Conservation (phyloP, 345 rosid genomes). For the Syzygium aqueum region DNA sequence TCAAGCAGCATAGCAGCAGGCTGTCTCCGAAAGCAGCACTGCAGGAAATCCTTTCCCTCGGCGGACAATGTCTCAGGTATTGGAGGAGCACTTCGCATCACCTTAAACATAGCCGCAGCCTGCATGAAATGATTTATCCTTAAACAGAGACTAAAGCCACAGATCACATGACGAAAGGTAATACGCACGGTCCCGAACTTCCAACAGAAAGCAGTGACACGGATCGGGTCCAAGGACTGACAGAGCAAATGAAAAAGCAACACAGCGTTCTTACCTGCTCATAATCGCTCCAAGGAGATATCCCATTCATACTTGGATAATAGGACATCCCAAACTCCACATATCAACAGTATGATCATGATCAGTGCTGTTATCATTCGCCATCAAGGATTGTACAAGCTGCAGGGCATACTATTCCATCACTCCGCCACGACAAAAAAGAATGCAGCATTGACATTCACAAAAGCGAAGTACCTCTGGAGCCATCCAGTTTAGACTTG, state of each 20-base stretch:
- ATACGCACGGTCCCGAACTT: accelerated
- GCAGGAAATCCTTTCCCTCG: constrained; percentile 71
- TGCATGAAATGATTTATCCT: constrained; percentile 3
- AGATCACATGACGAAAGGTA: background rate
- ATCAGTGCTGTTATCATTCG: background rate
- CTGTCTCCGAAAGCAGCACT: constrained; percentile 62
- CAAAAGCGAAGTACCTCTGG: background rate
- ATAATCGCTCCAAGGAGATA: constrained; percentile 88
- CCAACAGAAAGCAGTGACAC: background rate
- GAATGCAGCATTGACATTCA: background rate
- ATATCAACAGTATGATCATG: background rate
- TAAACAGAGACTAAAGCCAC: background rate
- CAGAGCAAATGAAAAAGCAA: background rate
- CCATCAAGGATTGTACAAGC: background rate
- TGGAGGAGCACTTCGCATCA: constrained; percentile 57
- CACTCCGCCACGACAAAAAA: constrained; percentile 56
- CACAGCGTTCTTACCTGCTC: constrained; percentile 58
- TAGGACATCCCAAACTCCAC: background rate
- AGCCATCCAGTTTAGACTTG: background rate
- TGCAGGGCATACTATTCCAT: constrained; percentile 60
- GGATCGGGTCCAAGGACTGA: background rate
- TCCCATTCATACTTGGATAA: constrained; percentile 83
- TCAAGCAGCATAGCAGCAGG: constrained; percentile 70
- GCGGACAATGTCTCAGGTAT: constrained; percentile 65
- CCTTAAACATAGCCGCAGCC: constrained; percentile 91